Base-by-base conservation (phyloP, 2,329 filamentous ascomycete genomes). In the Leptographium radiaticola region DNA sequence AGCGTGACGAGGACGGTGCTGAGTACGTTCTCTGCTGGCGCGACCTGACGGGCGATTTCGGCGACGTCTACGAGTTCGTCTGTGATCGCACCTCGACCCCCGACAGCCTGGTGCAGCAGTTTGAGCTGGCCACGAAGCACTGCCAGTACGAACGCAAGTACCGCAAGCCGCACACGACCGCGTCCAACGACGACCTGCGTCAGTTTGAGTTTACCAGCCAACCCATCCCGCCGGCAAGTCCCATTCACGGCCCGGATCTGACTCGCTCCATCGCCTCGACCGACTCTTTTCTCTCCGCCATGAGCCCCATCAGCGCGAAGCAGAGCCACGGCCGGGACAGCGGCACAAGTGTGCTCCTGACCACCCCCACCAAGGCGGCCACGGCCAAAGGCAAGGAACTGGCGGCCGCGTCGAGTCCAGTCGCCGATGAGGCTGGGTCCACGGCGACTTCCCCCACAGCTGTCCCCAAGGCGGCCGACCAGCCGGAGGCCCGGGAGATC, bases 131-230 rank as follows among this genome's bases (percentile, higher is more conserved):
- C 52, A 87, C 93, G 9, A 79, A 87, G 55, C 84, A 96, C 79
- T 96, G 93, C 67, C 93, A 98, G 69, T 98, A 94, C 84, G 93
- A 98, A 72, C 81, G 91, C 64, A 97, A 95, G 68, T 94, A 93
- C 68, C 81, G 88, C 58, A 86, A 84, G 64, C 84, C 81, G 42
- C 80, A 88, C 61, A 83, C 88, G 47, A 84, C 83, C 49, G 93
- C 93, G 1, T 89, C 88, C 10, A 84, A 89, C 55, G 75, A 81
- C 57, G 89, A 98, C 59, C 76, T 97, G 6, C 70, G 80, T 57
- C 81, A 94, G 61, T 96, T 98, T 62, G 80, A 84, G 16, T 97
- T 96, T 65, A 70, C 78, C 58, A 77, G 81, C 62, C 74, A 79
- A 39, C 79, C 80, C 9, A 83, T 84, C 54, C 81, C 81, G 1